Percentiles rank a stretch among this genome's conserved stretches.
Conservation (phyloP, 108 stramenopile species). For the Chaetoceros tenuissimus region DNA sequence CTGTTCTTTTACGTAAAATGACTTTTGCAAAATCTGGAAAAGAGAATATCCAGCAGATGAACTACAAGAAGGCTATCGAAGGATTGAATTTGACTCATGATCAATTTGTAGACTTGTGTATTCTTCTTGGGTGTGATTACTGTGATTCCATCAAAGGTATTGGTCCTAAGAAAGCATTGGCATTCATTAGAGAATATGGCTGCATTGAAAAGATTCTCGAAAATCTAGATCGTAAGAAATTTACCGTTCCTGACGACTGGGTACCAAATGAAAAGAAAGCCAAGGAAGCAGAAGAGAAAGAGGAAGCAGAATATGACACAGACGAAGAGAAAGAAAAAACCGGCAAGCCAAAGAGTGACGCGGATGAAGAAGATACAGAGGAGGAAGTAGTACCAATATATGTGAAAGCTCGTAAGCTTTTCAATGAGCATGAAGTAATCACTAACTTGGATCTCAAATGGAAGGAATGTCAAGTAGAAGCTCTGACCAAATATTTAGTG, state of each 20-base stretch:
- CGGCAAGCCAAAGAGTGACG: conserved; percentile 16
- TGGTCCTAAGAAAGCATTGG: conserved; percentile 96
- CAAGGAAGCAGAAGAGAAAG: conserved; percentile 23
- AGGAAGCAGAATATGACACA: conserved; percentile 29
- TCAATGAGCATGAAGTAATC: conserved; percentile 80
- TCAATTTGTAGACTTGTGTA: conserved; percentile 98
- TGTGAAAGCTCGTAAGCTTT: conserved; percentile 77
- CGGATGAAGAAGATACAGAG: conserved; percentile 32
- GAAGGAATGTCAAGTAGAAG: conserved; percentile 68
- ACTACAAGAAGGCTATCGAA: conserved; percentile 82
- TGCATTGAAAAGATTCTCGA: conserved; percentile 84
- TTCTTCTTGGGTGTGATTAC: conserved; percentile 97
- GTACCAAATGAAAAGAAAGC: conserved; percentile 38
- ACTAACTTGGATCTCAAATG: conserved; percentile 63
- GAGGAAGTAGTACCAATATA: conserved; percentile 31
- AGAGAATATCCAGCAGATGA: conserved; percentile 70
- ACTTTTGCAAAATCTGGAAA: conserved; percentile 78
- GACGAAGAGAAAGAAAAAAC: conserved; percentile 26
- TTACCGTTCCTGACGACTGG: conserved; percentile 76
- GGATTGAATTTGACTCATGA: conserved; percentile 89
- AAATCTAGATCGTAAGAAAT: conserved; percentile 66
- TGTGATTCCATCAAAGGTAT: conserved; percentile 92
- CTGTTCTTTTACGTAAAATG: conserved; percentile 86
- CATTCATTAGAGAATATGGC: conserved; percentile 79
- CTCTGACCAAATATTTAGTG: conserved; percentile 75